A percentile compares a stretch with the other conserved stretches of the same genome.
These are phyloP conservation scores for Nitzschia sp. DNA, from an alignment of 108 stramenopile genomes.

Conservation along the genomic window DNA sequence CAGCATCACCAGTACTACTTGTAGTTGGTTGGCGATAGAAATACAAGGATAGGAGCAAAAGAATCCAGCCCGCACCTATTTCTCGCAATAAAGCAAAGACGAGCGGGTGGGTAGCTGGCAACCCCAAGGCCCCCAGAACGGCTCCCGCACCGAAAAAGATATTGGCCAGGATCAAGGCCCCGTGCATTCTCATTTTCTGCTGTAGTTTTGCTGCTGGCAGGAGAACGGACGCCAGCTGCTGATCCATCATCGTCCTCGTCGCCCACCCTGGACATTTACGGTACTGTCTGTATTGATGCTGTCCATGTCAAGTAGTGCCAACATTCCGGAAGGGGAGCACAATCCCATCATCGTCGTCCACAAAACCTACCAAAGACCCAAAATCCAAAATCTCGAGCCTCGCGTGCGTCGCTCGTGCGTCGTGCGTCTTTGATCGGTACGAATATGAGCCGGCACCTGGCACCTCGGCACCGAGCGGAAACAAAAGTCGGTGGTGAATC, in stretches of 20 bases:
- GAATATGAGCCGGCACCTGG: too few species aligned
- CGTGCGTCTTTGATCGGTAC: too few species aligned
- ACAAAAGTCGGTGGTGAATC: too few species aligned
- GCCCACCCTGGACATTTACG: not conserved
- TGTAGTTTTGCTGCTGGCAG: not conserved
- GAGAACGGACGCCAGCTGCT: too few species aligned
- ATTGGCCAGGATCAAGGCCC: conserved; percentile 20
- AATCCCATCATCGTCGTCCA: not conserved
- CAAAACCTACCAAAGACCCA: too few species aligned
- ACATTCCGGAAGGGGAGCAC: not conserved
- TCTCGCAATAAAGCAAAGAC: conserved; percentile 33
- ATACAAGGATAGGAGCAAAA: conserved; percentile 1
- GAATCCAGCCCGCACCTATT: conserved; percentile 19
- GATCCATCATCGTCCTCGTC: too few species aligned
- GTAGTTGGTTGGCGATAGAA: not conserved
- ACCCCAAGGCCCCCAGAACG: conserved; percentile 29
- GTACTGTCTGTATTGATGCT: not conserved
- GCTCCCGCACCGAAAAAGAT: conserved; percentile 26
- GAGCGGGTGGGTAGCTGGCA: conserved; percentile 27
- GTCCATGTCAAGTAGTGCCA: not conserved
- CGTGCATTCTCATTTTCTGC: not conserved
- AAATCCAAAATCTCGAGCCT: too few species aligned
- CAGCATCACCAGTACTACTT: not conserved
- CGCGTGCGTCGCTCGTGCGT: too few species aligned
- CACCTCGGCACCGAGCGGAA: too few species aligned